Conservation (phyloP, 371 early-diverging fungal genomes). For the Mucor mucedo region DNA sequence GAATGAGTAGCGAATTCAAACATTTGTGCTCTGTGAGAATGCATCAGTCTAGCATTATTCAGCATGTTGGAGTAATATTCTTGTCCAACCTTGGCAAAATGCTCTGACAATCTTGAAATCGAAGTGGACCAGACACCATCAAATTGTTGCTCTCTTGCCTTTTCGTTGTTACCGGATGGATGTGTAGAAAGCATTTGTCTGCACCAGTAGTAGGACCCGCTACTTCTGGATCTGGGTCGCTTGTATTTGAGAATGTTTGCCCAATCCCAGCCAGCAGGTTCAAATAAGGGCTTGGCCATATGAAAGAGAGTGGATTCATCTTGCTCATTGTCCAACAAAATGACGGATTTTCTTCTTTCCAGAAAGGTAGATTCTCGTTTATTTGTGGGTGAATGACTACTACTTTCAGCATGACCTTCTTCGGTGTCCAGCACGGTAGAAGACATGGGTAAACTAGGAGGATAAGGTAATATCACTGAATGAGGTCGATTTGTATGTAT, state of each 20-base stretch:
- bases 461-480: slow-evolving; percentile 21
- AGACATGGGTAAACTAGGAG: slow-evolving; percentile 15
- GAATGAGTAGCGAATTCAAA: slow-evolving; percentile 39
- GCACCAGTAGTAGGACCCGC: slow-evolving; percentile 24
- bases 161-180: not conserved
- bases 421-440: not conserved
- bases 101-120: slow-evolving; percentile 28
- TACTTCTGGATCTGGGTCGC: slow-evolving; percentile 13
- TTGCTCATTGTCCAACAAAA: slow-evolving; percentile 5
- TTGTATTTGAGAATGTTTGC: slow-evolving; percentile 33
- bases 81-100: slow-evolving; percentile 36
- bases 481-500: slow-evolving; percentile 21
- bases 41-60: slow-evolving; percentile 36
- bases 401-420: not conserved
- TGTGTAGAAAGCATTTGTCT: not conserved
- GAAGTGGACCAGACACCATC: slow-evolving; percentile 36
- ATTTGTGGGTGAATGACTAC: not conserved
- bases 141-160: not conserved
- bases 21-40: slow-evolving; percentile 37
- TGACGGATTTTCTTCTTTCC: slow-evolving; percentile 31
- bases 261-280: slow-evolving; percentile 48
- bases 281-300: slow-evolving; percentile 40
- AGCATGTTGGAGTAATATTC: slow-evolving; percentile 41
- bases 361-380: slow-evolving; percentile 23
- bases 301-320: slow-evolving; percentile 27